These are phyloP conservation scores for Venturia aucupariae DNA, from an alignment of 2,329 filamentous ascomycete genomes.

Conservation along the genomic window DNA sequence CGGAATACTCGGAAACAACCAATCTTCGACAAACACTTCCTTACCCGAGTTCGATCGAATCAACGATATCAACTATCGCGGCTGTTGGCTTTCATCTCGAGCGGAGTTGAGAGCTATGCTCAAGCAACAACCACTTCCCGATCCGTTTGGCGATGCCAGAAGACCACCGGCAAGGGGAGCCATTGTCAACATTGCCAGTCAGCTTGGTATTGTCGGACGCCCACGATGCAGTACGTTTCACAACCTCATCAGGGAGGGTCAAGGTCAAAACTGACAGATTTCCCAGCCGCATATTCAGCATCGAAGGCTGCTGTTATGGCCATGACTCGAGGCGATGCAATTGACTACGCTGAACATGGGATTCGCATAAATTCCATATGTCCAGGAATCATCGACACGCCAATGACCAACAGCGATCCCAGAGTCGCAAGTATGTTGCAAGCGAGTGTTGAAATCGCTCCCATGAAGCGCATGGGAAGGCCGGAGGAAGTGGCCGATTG, in stretches of 20 bases:
- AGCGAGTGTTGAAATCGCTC: constrained; percentile 25
- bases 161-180: constrained; percentile 11
- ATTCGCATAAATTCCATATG: constrained; percentile 27
- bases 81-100: constrained; percentile 9
- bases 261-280: not conserved
- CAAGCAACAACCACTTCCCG: constrained; percentile 12
- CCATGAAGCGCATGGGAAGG: constrained; percentile 28
- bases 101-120: constrained; percentile 13
- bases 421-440: constrained; percentile 21
- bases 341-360: constrained; percentile 15
- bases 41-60: constrained; percentile 43
- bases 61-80: constrained; percentile 46
- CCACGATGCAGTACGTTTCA: constrained; percentile 13
- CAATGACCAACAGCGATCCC: constrained; percentile 23
- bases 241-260: not conserved
- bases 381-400: constrained; percentile 28
- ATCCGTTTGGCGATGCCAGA: constrained; percentile 7
- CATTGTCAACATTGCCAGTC: constrained; percentile 14
- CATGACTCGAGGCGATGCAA: constrained; percentile 41
- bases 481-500: constrained; percentile 31
- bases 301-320: constrained; percentile 51
- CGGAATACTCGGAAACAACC: constrained; percentile 38
- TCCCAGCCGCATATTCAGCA: constrained; percentile 44
- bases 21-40: constrained; percentile 38
- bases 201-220: constrained; percentile 12